Percentiles rank a stretch among this genome's conserved stretches.
Evolutionary conservation across 106 monocot species (phyloP).

Genomic region (Ottelia alismoides): DNA sequence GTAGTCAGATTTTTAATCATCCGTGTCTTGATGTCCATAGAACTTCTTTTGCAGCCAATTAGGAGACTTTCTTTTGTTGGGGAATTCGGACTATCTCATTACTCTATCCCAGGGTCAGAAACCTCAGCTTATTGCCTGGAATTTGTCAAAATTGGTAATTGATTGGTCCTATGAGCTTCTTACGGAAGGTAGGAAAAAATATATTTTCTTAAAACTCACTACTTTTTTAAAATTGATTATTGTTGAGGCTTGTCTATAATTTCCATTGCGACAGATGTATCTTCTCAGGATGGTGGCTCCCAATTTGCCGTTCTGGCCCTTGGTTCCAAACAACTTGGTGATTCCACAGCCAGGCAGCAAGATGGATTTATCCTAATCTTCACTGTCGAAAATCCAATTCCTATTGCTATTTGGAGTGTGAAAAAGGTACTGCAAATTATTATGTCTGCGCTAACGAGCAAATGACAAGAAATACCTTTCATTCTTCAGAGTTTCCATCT

Average conservation of each 20-base stretch:
- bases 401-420: conserved; percentile 51
- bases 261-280: conserved; percentile 65
- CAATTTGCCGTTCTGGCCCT: conserved; percentile 72
- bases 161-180: conserved; percentile 78
- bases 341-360: conserved; percentile 5
- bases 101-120: conserved; percentile 39
- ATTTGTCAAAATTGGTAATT: conserved; percentile 51
- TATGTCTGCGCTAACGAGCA: no score
- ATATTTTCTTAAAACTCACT: neutral
- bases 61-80: conserved; percentile 53
- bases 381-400: conserved; percentile 41
- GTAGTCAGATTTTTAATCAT: neutral
- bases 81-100: conserved; percentile 56
- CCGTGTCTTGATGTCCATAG: neutral
- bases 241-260: no score
- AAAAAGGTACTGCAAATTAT: conserved; percentile 78
- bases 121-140: conserved; percentile 70
- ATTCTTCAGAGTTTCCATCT: no score
- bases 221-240: no score
- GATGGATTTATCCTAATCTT: conserved; percentile 78
- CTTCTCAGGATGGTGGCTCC: conserved; percentile 30
- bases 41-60: conserved; percentile 50
- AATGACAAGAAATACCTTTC: no score
- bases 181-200: conserved; percentile 43
- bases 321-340: conserved; percentile 3